These are phyloP conservation scores for Dillenia turbinata DNA, from an alignment of 164 flowering plant species.

Conservation along the genomic window DNA sequence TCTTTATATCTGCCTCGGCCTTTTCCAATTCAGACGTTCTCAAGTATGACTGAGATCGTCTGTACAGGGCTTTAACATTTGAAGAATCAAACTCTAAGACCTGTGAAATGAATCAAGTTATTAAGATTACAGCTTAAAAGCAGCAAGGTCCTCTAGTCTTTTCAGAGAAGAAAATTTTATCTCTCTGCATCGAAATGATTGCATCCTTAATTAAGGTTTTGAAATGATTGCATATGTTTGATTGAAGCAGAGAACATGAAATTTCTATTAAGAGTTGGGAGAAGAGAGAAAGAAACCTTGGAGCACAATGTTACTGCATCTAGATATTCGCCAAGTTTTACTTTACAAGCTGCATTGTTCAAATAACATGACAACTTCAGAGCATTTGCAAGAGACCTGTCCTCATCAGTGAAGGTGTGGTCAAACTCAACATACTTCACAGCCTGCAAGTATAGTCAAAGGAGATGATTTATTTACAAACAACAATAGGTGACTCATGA, in stretches of 20 bases:
- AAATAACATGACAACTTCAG: slow-evolving; percentile 37
- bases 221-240: too few species aligned
- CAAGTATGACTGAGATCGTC: slow-evolving; percentile 50
- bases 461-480: too few species aligned
- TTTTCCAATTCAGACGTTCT: slow-evolving; percentile 36
- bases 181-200: too few species aligned
- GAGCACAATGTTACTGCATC: slow-evolving; percentile 45
- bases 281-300: slow-evolving; percentile 28
- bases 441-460: slow-evolving; percentile 32
- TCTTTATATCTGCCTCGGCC: slow-evolving; percentile 48
- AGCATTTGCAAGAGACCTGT: slow-evolving; percentile 33
- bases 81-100: slow-evolving; percentile 44
- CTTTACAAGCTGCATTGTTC: slow-evolving; percentile 58
- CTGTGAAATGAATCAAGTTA: slow-evolving; percentile 16
- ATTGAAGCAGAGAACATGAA: too few species aligned
- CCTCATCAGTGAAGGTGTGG: slow-evolving; percentile 45
- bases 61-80: slow-evolving; percentile 48
- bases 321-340: slow-evolving; percentile 34
- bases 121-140: too few species aligned
- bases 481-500: too few species aligned
- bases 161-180: too few species aligned
- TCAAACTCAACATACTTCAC: slow-evolving; percentile 45
- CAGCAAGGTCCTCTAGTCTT: too few species aligned
- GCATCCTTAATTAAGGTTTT: too few species aligned
- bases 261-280: neutral